A percentile compares a stretch with the other conserved stretches of the same genome.
phyloP scores from a whole-genome alignment of 768 basidiomycete genomes.

The Peribolospora baueri region DNA sequence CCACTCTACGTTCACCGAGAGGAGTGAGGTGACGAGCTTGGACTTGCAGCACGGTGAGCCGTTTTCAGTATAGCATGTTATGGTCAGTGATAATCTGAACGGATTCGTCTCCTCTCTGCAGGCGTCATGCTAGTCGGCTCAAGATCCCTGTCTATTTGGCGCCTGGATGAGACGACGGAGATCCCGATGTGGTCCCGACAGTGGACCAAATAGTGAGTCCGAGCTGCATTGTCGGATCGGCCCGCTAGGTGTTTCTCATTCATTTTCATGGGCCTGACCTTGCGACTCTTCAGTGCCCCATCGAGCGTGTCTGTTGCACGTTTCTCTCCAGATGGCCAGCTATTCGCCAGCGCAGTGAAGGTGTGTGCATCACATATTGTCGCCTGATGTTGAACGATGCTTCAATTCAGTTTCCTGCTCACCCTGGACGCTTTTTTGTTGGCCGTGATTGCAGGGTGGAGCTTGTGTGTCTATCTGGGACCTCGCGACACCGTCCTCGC shows the following conservation, averaged over 20 bases:
- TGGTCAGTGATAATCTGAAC: not conserved
- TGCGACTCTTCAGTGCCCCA: not conserved
- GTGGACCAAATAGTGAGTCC: not conserved
- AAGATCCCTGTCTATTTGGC: slow-evolving; percentile 1
- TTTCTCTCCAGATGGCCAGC: not conserved
- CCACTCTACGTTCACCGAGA: slow-evolving; percentile 9
- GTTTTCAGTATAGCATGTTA: not conserved
- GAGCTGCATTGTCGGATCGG: not conserved
- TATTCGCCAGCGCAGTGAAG: not conserved
- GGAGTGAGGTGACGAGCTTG: not conserved
- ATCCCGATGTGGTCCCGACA: slow-evolving; percentile 2
- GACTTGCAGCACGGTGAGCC: slow-evolving; percentile 2
- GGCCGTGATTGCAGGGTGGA: not conserved
- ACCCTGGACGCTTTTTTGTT: not conserved
- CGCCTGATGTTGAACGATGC: too few relatives aligned
- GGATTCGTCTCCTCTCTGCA: not conserved
- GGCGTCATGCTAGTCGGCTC: not conserved
- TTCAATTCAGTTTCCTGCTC: too few relatives aligned
- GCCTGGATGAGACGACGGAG: not conserved
- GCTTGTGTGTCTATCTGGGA: not conserved
- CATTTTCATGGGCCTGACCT: accelerated
- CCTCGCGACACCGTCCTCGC: not conserved
- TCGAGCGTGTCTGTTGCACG: not conserved
- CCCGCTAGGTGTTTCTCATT: too few relatives aligned
- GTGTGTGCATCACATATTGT: not conserved